Evolutionary conservation across 2,329 filamentous ascomycete genomes (phyloP).

Genomic region (Ramichloridium luteum): DNA sequence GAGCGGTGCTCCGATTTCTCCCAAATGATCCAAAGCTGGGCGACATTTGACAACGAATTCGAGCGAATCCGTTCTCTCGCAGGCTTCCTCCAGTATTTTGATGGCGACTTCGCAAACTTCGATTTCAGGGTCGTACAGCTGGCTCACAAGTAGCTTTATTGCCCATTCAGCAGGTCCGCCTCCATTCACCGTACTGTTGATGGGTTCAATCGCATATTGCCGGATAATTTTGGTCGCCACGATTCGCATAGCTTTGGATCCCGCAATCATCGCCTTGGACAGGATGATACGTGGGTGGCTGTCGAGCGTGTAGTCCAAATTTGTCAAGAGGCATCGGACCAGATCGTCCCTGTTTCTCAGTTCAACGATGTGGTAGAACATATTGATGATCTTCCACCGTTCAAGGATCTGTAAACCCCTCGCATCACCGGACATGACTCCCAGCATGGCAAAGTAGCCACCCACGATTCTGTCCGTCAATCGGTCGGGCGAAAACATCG

Average conservation of each 20-base stretch:
- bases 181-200: slow-evolving; percentile 30
- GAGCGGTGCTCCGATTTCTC: slow-evolving; percentile 89
- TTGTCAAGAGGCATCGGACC: slow-evolving; percentile 74
- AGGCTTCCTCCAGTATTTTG: slow-evolving; percentile 94
- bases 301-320: slow-evolving; percentile 76
- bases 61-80: slow-evolving; percentile 78
- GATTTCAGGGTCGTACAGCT: slow-evolving; percentile 92
- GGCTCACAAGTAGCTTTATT: slow-evolving; percentile 90
- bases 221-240: slow-evolving; percentile 76
- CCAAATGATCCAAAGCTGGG: slow-evolving; percentile 84
- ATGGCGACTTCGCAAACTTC: slow-evolving; percentile 94
- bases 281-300: slow-evolving; percentile 86
- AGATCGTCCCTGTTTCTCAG: slow-evolving; percentile 82
- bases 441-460: slow-evolving; percentile 89
- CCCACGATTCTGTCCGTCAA: slow-evolving; percentile 78
- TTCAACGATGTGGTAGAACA: slow-evolving; percentile 98
- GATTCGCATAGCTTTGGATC: slow-evolving; percentile 81
- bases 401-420: slow-evolving; percentile 84
- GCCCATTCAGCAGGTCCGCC: slow-evolving; percentile 80
- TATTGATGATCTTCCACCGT: slow-evolving; percentile 96
- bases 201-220: slow-evolving; percentile 62
- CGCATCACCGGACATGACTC: slow-evolving; percentile 68
- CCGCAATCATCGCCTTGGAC: slow-evolving; percentile 84
- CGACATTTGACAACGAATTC: slow-evolving; percentile 96
- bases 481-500: slow-evolving; percentile 77